A percentile compares a stretch with the other conserved stretches of the same genome.
These are phyloP conservation scores for Aegilops tauschii DNA, from an alignment of 176 grass and related monocot genomes.

Conservation along the genomic window DNA sequence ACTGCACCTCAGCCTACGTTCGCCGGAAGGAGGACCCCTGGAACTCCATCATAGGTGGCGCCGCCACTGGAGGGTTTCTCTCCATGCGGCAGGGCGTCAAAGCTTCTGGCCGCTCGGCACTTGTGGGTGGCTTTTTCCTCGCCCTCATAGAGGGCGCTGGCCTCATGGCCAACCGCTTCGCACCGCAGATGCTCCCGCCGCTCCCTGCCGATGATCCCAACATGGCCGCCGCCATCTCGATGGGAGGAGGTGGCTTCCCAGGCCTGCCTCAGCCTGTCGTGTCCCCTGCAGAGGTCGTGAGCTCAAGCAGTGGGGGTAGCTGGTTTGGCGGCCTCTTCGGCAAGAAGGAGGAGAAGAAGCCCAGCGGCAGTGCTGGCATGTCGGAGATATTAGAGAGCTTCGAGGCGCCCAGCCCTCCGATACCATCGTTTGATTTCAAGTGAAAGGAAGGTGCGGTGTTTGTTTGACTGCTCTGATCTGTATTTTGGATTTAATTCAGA, in stretches of 20 bases:
- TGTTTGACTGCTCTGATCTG: not conserved
- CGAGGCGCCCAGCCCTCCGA: constrained; percentile 56
- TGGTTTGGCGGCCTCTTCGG: constrained; percentile 61
- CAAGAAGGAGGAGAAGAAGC: constrained; percentile 63
- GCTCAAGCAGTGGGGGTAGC: constrained; percentile 19
- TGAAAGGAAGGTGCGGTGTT: constrained; percentile 20
- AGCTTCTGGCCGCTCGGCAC: constrained; percentile 38
- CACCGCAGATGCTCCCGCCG: constrained; percentile 49
- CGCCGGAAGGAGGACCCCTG: constrained; percentile 96
- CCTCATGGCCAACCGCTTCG: constrained; percentile 55
- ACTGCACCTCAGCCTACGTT: constrained; percentile 79
- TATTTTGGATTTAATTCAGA: not conserved
- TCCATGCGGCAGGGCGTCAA: constrained; percentile 62
- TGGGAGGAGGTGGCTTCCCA: constrained; percentile 1
- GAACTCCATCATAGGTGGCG: constrained; percentile 93
- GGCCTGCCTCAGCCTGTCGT: constrained; percentile 9
- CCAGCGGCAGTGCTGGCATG: constrained; percentile 25
- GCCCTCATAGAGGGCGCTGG: constrained; percentile 81
- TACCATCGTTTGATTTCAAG: constrained; percentile 89
- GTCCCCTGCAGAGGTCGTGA: not conserved
- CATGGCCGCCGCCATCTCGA: constrained; percentile 6
- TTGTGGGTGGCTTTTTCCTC: constrained; percentile 54
- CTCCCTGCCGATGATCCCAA: constrained; percentile 44
- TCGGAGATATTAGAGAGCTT: constrained; percentile 90
- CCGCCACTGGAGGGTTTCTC: constrained; percentile 72